Evolutionary conservation across 1,284 basidiomycete genomes (phyloP), one percentile per base, ranked within the genome.

Genomic region (Moniliella sp.): DNA sequence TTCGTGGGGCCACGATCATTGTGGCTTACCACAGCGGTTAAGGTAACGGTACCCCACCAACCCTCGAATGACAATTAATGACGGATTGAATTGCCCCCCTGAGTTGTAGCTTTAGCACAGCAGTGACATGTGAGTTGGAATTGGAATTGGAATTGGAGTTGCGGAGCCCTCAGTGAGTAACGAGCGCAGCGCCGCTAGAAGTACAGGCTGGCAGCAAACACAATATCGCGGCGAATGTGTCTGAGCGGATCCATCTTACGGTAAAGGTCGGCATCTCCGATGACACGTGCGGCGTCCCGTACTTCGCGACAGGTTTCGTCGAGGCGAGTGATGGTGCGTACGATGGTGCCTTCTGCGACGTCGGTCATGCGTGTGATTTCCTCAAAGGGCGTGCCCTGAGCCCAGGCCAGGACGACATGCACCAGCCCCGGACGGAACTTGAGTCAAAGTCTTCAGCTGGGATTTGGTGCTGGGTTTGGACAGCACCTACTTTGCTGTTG

Each of bases 331-430:
- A 99, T 97, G 31, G 81, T 78, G 26, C 91, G 73, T 8, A 99
- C 91, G 42, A 99, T 88, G 0, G 83, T 91, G 0, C 91, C 91
- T 59, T 99, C 91, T 4, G 83, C 74, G 7, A 94, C 78, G 54
- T 97, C 91, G 0, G 91, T 99, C 40, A 97, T 65, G 4, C 71
- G 64, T 1, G 81, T 84, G 48, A 99, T 91, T 54, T 94, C 75
- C 46, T 82, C 75, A 61, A 99, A 99, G 0, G 86, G 80, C 84
- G 86, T 91, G 34, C 91, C 91, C 55, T 78, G 78, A 0, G 91
- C 86, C 91, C 91, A 99, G 61, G 94, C 84, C 59, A 94, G 93
- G 5, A 94, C 88, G 1, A 93, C 86, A 53, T 91, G 81, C 8
- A 82, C 74, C 15, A 99, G 65, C 1, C 88, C 88, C 4, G 36